A percentile compares a stretch with the other conserved stretches of the same genome.
These are phyloP conservation scores for Clavariopsis aquatica DNA, from an alignment of 495 filamentous ascomycete genomes.

Conservation along the genomic window DNA sequence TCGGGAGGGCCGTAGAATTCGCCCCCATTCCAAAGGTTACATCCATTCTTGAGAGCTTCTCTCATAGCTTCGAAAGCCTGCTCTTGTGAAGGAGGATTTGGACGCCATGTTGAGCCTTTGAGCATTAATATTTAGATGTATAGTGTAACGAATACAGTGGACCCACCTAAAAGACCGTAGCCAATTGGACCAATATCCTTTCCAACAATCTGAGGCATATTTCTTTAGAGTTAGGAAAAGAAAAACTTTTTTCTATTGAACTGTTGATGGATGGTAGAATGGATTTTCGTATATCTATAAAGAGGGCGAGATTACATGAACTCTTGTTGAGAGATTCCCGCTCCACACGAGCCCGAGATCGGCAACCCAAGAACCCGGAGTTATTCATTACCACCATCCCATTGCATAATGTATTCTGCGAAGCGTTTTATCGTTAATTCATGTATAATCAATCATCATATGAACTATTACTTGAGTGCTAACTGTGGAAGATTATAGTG, in stretches of 20 bases:
- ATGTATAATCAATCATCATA: too few relatives aligned
- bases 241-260: neutral
- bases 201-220: neutral
- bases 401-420: neutral
- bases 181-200: conserved; percentile 2
- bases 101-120: neutral
- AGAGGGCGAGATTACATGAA: neutral
- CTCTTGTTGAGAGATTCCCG: neutral
- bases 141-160: too few relatives aligned
- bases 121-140: too few relatives aligned
- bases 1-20: conserved; percentile 44
- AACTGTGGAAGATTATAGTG: too few relatives aligned
- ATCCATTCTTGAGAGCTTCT: conserved; percentile 39
- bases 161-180: neutral
- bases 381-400: too few relatives aligned
- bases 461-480: too few relatives aligned
- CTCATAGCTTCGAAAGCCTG: conserved; percentile 16
- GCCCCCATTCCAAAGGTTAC: conserved; percentile 43
- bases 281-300: neutral
- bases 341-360: neutral
- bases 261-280: neutral
- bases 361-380: neutral
- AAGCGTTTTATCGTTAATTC: too few relatives aligned
- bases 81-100: neutral
- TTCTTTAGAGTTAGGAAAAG: neutral